Conservation (phyloP, 2,329 filamentous ascomycete genomes). For the Stagonosporopsis tanaceti region DNA sequence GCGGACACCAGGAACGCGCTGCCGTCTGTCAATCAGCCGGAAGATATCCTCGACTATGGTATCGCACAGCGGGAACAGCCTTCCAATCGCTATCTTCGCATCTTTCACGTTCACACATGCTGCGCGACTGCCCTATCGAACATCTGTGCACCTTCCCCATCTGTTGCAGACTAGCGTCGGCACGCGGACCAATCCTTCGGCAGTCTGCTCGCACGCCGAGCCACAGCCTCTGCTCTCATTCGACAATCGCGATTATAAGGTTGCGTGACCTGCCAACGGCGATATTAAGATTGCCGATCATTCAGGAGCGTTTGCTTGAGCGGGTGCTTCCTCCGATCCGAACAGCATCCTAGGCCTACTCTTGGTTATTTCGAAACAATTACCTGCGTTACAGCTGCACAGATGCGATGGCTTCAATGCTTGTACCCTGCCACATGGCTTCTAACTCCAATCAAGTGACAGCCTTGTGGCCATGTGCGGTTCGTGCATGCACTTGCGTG, state of each 20-base stretch:
- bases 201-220: conserved; percentile 16
- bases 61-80: background rate
- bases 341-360: background rate
- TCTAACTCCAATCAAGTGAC: background rate
- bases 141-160: conserved; percentile 30
- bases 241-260: background rate
- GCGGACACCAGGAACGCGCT: conserved; percentile 10
- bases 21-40: background rate
- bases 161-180: conserved; percentile 22
- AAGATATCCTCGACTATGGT: background rate
- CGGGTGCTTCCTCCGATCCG: conserved; percentile 7
- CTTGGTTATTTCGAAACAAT: background rate
- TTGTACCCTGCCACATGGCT: background rate
- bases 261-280: conserved; percentile 1
- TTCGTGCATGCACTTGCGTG: conserved; percentile 3
- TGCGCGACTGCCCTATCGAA: background rate
- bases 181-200: conserved; percentile 11
- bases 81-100: conserved; percentile 8
- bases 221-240: conserved; percentile 2
- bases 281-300: conserved; percentile 18
- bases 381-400: background rate
- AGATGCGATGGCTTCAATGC: conserved; percentile 1
- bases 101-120: conserved; percentile 8
- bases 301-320: conserved; percentile 4
- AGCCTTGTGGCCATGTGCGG: conserved; percentile 4